phyloP scores from a whole-genome alignment of 495 filamentous ascomycete species.

The Aspergillus sclerotiicarbonarius region DNA sequence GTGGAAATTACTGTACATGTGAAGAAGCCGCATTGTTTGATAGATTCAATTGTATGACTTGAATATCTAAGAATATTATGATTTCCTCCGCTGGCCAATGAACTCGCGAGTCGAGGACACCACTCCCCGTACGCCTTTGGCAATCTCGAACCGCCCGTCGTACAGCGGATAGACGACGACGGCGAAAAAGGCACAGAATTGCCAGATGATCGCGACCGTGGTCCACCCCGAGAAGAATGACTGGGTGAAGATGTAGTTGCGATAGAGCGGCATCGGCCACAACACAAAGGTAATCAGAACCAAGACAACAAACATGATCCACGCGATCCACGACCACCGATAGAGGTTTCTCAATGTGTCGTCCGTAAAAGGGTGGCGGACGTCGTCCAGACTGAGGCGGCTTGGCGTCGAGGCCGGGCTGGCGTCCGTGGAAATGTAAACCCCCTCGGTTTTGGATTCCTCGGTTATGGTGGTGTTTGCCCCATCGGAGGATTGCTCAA shows the following conservation, averaged over 20 bases:
- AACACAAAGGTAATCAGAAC: constrained; percentile 39
- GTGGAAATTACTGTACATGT: not conserved
- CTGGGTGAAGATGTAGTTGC: constrained; percentile 44
- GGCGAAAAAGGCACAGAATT: constrained; percentile 40
- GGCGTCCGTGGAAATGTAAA: not conserved
- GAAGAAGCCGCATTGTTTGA: too few species aligned
- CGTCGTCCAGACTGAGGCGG: constrained; percentile 22
- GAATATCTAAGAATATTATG: not conserved
- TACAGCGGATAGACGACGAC: constrained; percentile 47
- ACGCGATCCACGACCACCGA: constrained; percentile 39
- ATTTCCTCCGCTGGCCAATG: not conserved
- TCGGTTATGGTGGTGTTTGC: not conserved
- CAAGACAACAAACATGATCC: constrained; percentile 37
- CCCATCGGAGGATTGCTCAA: constrained; percentile 18
- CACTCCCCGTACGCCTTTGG: constrained; percentile 14
- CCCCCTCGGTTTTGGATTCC: constrained; percentile 8
- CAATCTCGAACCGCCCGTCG: constrained; percentile 37
- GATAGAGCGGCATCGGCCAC: constrained; percentile 46
- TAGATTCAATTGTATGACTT: too few species aligned
- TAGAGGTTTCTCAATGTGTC: constrained; percentile 31
- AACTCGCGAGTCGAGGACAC: constrained; percentile 8
- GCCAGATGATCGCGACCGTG: constrained; percentile 46
- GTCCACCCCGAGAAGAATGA: constrained; percentile 48
- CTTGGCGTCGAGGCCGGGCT: not conserved
- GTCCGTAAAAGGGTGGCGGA: constrained; percentile 36